These are phyloP conservation scores for Hebeloma cylindrosporum DNA, from an alignment of 768 basidiomycete genomes.

Conservation along the genomic window DNA sequence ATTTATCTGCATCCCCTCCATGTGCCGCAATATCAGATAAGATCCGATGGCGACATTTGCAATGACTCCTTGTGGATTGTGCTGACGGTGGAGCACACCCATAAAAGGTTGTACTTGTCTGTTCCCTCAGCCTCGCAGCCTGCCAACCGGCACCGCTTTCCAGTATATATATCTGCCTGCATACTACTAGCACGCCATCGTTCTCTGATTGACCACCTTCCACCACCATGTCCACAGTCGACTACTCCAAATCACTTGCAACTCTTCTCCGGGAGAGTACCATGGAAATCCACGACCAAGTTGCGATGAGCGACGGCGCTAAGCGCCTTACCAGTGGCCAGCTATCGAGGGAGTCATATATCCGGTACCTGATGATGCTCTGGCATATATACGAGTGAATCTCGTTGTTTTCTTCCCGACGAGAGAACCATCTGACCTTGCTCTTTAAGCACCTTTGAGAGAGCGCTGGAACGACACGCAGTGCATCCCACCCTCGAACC, in stretches of 20 bases:
- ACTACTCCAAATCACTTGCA: constrained; percentile 44
- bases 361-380: constrained; percentile 71
- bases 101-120: too few relatives aligned
- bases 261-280: constrained; percentile 49
- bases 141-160: constrained; percentile 18
- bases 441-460: constrained; percentile 50
- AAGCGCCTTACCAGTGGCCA: constrained; percentile 56
- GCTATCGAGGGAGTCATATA: constrained; percentile 63
- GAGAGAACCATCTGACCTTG: neutral
- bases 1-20: too few relatives aligned
- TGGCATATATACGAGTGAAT: constrained; percentile 79
- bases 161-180: constrained; percentile 1
- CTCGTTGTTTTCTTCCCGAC: neutral
- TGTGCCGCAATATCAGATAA: constrained; percentile 24
- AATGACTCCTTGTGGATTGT: neutral
- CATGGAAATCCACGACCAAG: constrained; percentile 54
- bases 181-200: constrained; percentile 11
- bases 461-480: constrained; percentile 57
- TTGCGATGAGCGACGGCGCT: constrained; percentile 58
- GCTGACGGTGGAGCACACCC: neutral
- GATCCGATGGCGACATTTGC: constrained; percentile 5
- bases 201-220: constrained; percentile 11
- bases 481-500: constrained; percentile 62
- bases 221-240: constrained; percentile 27
- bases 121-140: too few relatives aligned